phyloP scores from a whole-genome alignment of 805 yeast genomes.

The Saccharomycopsis vini region DNA sequence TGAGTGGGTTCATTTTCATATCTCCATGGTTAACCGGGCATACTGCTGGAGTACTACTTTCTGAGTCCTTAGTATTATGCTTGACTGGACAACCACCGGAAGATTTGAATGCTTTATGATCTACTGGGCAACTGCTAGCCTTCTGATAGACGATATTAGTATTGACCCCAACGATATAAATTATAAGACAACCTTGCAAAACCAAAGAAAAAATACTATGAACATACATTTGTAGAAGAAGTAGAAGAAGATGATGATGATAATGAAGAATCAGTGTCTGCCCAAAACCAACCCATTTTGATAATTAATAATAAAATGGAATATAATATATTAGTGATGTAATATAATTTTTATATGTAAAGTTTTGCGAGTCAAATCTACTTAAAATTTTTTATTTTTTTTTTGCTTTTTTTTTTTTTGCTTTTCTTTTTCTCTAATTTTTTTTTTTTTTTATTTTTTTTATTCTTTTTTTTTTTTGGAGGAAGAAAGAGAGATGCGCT shows the following conservation, averaged over 20 bases:
- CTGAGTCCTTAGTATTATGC: constrained; percentile 13
- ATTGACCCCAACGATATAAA: too few relatives aligned
- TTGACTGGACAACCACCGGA: constrained; percentile 25
- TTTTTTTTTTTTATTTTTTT: too few relatives aligned
- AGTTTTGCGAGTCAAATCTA: too few relatives aligned
- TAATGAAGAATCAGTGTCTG: constrained; percentile 29
- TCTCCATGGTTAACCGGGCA: constrained; percentile 31
- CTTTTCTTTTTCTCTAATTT: too few relatives aligned
- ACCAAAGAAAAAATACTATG: too few relatives aligned
- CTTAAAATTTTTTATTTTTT: neutral
- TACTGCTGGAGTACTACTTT: constrained; percentile 26
- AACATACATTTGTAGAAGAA: neutral
- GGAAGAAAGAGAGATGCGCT: too few relatives aligned
- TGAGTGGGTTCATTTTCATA: constrained; percentile 60
- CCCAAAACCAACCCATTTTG: constrained; percentile 89
- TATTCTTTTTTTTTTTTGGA: too few relatives aligned
- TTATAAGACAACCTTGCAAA: too few relatives aligned
- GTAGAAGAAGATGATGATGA: neutral
- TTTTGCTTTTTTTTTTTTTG: neutral
- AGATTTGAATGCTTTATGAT: constrained; percentile 4
- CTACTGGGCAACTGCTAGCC: constrained; percentile 13
- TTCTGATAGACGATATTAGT: neutral
- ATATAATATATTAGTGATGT: neutral
- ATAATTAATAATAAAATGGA: too few relatives aligned
- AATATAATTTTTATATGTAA: neutral